Evolutionary conservation across 2,329 filamentous ascomycete genomes (phyloP).

Genomic region (Colletotrichum sp.): DNA sequence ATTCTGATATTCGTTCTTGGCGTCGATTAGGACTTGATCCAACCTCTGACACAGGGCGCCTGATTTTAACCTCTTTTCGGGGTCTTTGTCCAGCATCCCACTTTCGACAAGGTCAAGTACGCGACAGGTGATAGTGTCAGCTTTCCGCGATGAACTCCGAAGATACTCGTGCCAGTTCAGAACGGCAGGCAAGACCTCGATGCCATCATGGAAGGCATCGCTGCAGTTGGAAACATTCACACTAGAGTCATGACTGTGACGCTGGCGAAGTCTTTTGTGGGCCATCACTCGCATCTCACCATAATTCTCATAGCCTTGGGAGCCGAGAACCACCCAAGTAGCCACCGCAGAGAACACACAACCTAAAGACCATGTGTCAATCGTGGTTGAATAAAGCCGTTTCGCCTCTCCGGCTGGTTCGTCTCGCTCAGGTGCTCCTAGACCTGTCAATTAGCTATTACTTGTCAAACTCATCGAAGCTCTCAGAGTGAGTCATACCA

Average conservation of each 20-base stretch:
- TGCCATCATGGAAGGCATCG: not conserved
- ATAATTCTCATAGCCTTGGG: too few relatives aligned
- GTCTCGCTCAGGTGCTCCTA: not conserved
- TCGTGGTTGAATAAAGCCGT: not conserved
- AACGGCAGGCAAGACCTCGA: not conserved
- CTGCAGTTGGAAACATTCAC: not conserved
- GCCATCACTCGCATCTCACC: too few relatives aligned
- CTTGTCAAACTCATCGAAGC: too few relatives aligned
- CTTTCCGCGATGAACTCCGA: not conserved
- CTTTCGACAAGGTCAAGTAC: not conserved
- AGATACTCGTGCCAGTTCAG: not conserved
- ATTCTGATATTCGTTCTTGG: too few relatives aligned
- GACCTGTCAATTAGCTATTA: too few relatives aligned
- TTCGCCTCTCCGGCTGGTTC: not conserved
- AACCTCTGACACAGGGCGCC: too few relatives aligned
- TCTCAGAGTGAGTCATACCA: not conserved
- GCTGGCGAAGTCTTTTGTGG: too few relatives aligned
- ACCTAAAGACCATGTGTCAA: not conserved
- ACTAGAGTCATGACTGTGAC: not conserved
- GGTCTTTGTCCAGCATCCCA: not conserved
- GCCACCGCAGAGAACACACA: not conserved
- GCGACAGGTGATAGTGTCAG: not conserved
- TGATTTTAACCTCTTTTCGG: too few relatives aligned
- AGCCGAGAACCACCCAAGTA: not conserved
- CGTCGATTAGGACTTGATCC: too few relatives aligned